These are phyloP conservation scores for Scenedesmus sp. DNA, from an alignment of 163 green algal genomes.

Conservation along the genomic window DNA sequence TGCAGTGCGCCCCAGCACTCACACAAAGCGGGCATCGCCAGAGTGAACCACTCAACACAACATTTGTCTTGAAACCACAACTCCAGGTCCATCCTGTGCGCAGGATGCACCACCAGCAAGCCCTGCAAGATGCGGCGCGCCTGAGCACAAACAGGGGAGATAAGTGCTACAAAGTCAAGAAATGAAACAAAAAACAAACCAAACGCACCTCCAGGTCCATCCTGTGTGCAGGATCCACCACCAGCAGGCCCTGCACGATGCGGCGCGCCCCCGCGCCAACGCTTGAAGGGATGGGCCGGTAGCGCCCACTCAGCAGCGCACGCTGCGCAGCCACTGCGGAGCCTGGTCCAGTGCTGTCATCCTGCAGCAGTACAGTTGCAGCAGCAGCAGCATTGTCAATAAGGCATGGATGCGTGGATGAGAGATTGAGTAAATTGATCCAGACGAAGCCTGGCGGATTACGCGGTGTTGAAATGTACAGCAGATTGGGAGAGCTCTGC, in stretches of 20 bases:
- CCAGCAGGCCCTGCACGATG: conserved; percentile 28
- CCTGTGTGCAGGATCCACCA: neutral
- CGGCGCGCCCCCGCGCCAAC: neutral
- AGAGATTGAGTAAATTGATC: too few species aligned
- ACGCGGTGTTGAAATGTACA: too few species aligned
- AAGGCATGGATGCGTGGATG: too few species aligned
- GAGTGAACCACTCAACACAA: too few species aligned
- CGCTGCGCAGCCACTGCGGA: neutral
- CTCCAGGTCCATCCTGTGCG: neutral
- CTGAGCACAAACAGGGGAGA: neutral
- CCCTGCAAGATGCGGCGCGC: neutral
- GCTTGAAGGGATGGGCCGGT: neutral
- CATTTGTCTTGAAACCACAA: neutral
- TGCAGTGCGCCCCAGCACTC: too few species aligned
- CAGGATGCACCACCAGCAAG: conserved; percentile 21
- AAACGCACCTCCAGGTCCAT: conserved; percentile 23
- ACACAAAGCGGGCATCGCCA: too few species aligned
- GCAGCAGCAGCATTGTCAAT: neutral
- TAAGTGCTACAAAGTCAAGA: too few species aligned
- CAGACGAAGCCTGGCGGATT: too few species aligned
- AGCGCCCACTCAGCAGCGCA: conserved; percentile 24
- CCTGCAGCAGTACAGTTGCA: conserved; percentile 9
- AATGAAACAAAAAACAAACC: too few species aligned
- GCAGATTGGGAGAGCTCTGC: too few species aligned
- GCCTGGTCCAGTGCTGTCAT: neutral